Evolutionary conservation across 1,139 yeast genomes (phyloP).

Genomic region (Pichia sp.): DNA sequence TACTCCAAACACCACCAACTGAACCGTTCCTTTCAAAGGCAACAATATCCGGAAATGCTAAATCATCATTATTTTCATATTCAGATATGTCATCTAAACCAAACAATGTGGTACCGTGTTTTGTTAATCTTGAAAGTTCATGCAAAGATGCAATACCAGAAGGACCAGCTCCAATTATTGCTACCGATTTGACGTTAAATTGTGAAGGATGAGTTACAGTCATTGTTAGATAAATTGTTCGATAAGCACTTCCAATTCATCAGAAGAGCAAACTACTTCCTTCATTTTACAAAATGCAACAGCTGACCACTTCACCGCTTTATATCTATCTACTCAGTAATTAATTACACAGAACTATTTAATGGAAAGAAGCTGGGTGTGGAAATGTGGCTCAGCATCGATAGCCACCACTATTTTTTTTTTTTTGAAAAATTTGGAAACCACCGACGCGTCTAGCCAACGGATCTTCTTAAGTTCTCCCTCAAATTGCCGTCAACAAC

Average conservation of each 20-base stretch:
- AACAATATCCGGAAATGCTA: conserved; percentile 28
- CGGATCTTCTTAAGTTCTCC: neutral
- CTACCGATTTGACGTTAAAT: conserved; percentile 28
- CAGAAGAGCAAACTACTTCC: too few species aligned
- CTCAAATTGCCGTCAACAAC: neutral
- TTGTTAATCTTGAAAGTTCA: conserved; percentile 24
- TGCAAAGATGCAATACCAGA: conserved; percentile 44
- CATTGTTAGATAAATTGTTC: neutral
- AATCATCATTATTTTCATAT: conserved; percentile 28
- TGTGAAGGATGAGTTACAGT: neutral
- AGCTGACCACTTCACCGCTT: neutral
- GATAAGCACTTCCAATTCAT: too few species aligned
- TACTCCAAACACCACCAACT: conserved; percentile 42
- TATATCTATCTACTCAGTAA: neutral
- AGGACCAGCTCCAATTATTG: conserved; percentile 50
- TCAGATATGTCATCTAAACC: conserved; percentile 10
- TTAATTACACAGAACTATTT: neutral
- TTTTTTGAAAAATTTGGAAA: neutral
- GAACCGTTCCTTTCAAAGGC: conserved; percentile 38
- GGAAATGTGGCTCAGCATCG: neutral
- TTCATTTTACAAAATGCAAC: neutral
- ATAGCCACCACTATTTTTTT: neutral
- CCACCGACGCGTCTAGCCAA: neutral
- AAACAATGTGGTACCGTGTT: conserved; percentile 12
- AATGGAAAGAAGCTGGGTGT: neutral